phyloP scores from a whole-genome alignment of 2,329 filamentous ascomycete genomes.

The Aureobasidium melanogenum region DNA sequence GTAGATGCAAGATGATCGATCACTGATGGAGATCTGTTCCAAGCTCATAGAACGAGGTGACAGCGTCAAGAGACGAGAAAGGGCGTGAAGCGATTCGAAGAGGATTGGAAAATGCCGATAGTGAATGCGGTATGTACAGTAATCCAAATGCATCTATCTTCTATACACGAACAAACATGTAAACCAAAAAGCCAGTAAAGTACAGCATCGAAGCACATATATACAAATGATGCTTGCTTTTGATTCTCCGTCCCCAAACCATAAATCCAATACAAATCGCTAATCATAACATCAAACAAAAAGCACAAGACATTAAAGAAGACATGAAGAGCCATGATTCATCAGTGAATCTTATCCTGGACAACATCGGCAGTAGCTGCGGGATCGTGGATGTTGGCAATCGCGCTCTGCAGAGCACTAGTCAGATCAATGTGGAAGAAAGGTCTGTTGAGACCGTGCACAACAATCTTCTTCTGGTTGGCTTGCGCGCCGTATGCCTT shows the following conservation, averaged over 20 bases:
- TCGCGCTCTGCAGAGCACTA: constrained; percentile 76
- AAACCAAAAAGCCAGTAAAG: not conserved
- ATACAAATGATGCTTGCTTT: constrained; percentile 4
- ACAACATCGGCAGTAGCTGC: not conserved
- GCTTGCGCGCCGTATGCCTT: constrained; percentile 29
- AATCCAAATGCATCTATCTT: not conserved
- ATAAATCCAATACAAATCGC: not conserved
- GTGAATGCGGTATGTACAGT: not conserved
- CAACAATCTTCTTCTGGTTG: constrained; percentile 46
- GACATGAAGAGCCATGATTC: not conserved
- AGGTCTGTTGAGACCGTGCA: constrained; percentile 80
- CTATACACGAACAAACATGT: too few relatives aligned
- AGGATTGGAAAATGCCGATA: not conserved
- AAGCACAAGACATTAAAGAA: not conserved
- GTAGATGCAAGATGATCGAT: not conserved
- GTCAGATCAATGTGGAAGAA: constrained; percentile 92
- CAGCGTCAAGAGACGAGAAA: not conserved
- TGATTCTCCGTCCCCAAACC: not conserved
- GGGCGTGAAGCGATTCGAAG: not conserved
- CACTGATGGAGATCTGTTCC: not conserved
- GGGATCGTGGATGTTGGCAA: constrained; percentile 54
- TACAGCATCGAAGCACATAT: not conserved
- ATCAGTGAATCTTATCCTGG: not conserved
- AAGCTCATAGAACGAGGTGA: not conserved
- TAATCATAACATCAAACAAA: not conserved